A percentile compares a stretch with the other conserved stretches of the same genome.
Conservation (phyloP, 179 eudicot species). For the Silene noctiflora region DNA sequence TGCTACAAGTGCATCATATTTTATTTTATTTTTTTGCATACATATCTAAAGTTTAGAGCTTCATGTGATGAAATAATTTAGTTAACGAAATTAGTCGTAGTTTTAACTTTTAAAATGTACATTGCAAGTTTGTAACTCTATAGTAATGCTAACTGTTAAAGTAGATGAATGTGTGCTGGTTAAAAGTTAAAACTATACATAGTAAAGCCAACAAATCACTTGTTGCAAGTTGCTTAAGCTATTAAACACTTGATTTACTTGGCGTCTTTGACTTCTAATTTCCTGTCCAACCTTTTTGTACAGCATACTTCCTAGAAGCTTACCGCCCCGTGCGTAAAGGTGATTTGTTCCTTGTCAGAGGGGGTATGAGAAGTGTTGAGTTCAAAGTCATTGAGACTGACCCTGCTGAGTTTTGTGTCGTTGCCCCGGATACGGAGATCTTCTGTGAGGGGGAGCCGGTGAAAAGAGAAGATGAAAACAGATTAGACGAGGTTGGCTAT, state of each 20-base stretch:
- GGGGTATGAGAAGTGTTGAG: slow-evolving; percentile 88
- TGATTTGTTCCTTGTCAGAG: slow-evolving; percentile 76
- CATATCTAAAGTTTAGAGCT: no score
- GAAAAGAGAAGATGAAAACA: slow-evolving; percentile 76
- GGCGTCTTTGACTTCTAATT: neutral
- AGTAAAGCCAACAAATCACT: no score
- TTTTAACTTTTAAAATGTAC: no score
- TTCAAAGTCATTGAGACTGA: slow-evolving; percentile 89
- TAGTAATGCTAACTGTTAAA: no score
- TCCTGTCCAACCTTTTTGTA: slow-evolving; percentile 3
- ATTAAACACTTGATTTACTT: no score
- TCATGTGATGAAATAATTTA: no score
- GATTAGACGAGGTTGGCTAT: slow-evolving; percentile 82
- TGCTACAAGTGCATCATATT: no score
- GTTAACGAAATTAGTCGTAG: no score
- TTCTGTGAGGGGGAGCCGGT: slow-evolving; percentile 87
- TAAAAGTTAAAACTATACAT: no score
- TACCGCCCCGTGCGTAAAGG: slow-evolving; percentile 83
- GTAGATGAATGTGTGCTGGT: no score
- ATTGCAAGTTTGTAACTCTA: no score
- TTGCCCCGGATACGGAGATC: slow-evolving; percentile 89
- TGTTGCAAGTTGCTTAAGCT: neutral
- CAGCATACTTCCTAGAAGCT: slow-evolving; percentile 82
- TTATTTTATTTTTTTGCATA: no score
- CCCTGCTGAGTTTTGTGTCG: slow-evolving; percentile 81